Evolutionary conservation across 352 stramenopile species (phyloP).

Genomic region (Plasmopara muralis): DNA sequence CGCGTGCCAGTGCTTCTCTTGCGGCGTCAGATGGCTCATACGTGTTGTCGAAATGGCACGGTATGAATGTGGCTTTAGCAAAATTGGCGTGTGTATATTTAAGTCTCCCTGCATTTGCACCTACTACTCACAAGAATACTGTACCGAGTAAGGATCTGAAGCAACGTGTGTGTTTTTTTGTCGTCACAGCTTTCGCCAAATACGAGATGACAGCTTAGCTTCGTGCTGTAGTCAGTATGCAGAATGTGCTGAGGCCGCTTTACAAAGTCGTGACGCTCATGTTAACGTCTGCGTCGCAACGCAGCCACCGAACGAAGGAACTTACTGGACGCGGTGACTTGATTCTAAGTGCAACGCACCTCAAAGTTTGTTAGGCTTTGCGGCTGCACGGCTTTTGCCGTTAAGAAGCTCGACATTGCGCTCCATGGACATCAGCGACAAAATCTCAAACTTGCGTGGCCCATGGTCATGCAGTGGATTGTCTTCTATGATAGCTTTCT

Average conservation of each 20-base stretch:
- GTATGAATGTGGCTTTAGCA: slow-evolving; percentile 62
- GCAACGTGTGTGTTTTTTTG: slow-evolving; percentile 41
- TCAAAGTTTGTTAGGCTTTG: slow-evolving; percentile 66
- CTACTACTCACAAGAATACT: slow-evolving; percentile 11
- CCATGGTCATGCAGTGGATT: slow-evolving; percentile 66
- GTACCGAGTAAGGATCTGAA: slow-evolving; percentile 23
- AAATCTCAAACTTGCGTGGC: slow-evolving; percentile 35
- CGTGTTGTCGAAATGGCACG: slow-evolving; percentile 54
- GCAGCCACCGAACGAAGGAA: slow-evolving; percentile 24
- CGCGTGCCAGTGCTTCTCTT: slow-evolving; percentile 34
- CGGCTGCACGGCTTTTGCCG: slow-evolving; percentile 59
- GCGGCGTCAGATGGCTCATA: slow-evolving; percentile 33
- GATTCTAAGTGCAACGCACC: slow-evolving; percentile 59
- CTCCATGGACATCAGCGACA: slow-evolving; percentile 25
- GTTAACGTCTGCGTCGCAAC: slow-evolving; percentile 19
- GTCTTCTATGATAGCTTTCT: slow-evolving; percentile 59
- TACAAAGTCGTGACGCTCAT: slow-evolving; percentile 55
- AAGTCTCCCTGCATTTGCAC: slow-evolving; percentile 18
- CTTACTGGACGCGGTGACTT: slow-evolving; percentile 52
- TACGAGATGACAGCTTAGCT: slow-evolving; percentile 51
- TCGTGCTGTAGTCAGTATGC: slow-evolving; percentile 46
- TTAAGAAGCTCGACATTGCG: slow-evolving; percentile 47
- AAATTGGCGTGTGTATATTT: slow-evolving; percentile 62
- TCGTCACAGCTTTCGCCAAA: slow-evolving; percentile 53
- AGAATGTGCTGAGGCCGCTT: slow-evolving; percentile 52